These are phyloP conservation scores for Rhizopogon rudus DNA, from an alignment of 768 basidiomycete species.

Conservation along the genomic window DNA sequence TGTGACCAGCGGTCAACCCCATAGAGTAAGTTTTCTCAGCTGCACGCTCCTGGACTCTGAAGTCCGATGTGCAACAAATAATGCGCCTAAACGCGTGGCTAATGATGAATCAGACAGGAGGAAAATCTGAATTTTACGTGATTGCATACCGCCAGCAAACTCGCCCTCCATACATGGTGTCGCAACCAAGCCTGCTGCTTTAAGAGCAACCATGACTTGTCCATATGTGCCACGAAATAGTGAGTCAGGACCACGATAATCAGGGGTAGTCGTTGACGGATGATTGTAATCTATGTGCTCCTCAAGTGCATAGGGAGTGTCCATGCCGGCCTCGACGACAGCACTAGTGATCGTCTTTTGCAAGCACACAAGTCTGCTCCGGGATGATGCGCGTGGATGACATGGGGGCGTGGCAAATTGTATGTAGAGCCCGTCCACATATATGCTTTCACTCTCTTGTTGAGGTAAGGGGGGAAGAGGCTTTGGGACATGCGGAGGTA, in stretches of 20 bases:
- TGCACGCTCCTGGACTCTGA: conserved; percentile 27
- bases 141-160: conserved; percentile 26
- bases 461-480: conserved; percentile 15
- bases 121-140: not conserved
- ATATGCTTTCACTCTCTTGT: not conserved
- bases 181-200: conserved; percentile 31
- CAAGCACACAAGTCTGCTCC: conserved; percentile 21
- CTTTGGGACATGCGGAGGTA: conserved; percentile 7
- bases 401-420: conserved; percentile 10
- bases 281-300: not conserved
- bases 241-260: not conserved
- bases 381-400: conserved; percentile 10
- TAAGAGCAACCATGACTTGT: conserved; percentile 35
- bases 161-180: conserved; percentile 25
- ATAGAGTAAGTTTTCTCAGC: conserved; percentile 34
- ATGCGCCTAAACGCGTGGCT: conserved; percentile 37
- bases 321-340: conserved; percentile 37
- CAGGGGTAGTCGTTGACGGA: not conserved
- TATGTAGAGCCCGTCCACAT: conserved; percentile 21
- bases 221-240: conserved; percentile 41
- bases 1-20: conserved; percentile 25
- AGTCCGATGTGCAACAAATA: conserved; percentile 32
- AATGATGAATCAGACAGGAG: not conserved
- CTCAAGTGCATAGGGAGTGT: conserved; percentile 19
- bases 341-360: conserved; percentile 33